phyloP scores from a whole-genome alignment of 2,329 filamentous ascomycete species.

The Sclerotinia borealis region DNA sequence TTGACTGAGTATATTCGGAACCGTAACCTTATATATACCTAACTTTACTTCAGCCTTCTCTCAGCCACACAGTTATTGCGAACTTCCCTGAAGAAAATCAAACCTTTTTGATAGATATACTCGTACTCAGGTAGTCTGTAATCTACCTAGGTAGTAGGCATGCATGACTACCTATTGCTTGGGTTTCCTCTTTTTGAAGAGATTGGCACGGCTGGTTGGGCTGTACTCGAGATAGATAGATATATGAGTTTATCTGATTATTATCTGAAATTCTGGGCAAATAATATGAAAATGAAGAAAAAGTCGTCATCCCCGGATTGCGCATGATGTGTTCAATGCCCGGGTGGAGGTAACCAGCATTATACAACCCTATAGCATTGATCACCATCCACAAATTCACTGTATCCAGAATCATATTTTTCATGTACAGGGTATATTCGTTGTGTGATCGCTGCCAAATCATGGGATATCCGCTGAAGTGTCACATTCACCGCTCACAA shows the following conservation, averaged over 20 bases:
- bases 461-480: constrained; percentile 13
- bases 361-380: constrained; percentile 8
- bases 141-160: not conserved
- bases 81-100: not conserved
- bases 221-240: too few species aligned
- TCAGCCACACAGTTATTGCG: constrained; percentile 1
- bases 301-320: constrained; percentile 10
- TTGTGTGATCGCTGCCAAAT: constrained; percentile 14
- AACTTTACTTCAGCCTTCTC: not conserved
- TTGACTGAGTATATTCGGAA: not conserved
- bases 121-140: too few species aligned
- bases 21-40: not conserved
- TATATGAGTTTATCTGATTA: not conserved
- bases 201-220: constrained; percentile 1
- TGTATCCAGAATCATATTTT: not conserved
- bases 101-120: too few species aligned
- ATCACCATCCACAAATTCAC: constrained; percentile 3
- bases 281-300: not conserved
- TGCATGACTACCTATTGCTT: not conserved
- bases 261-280: not conserved
- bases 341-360: constrained; percentile 9
- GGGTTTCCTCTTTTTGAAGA: not conserved
- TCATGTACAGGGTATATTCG: constrained; percentile 1
- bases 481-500: constrained; percentile 13
- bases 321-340: constrained; percentile 12